Evolutionary conservation across 305 asterid genomes (phyloP), one percentile per base, ranked within the genome.

Genomic region (Fraxinus floribunda): DNA sequence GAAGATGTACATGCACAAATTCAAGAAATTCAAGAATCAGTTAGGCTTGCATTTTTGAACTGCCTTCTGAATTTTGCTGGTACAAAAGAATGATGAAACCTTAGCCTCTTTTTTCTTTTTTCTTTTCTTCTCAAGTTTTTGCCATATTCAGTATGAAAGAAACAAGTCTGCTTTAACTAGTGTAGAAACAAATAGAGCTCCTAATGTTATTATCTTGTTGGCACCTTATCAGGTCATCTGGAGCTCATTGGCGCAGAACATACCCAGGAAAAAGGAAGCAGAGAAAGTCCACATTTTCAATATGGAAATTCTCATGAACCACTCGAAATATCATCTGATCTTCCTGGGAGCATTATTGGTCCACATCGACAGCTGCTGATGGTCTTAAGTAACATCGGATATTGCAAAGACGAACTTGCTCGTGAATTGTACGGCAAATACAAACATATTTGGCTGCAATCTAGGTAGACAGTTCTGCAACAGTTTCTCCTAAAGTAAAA

Each of bases 361-460:
- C 94, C 95, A 15, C 97, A 93, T 86, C 95, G 91, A 83, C 92
- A 91, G 92, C 90, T 94, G 85, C 92, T 96, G 79, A 93, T 96
- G 98, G 98, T 94, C 87, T 90, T 94, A 84, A 96, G 99, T 85
- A 96, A 96, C 88, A 93, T 96, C 82, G 99, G 98, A 85, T 96
- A 91, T 85, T 96, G 98, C 91, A 94, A 93, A 88, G 99, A 96
- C 76, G 99, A 94, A 81, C 97, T 96, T 86, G 89, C 98, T 81
- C 88, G 81, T 86, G 98, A 94, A 57, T 85, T 94, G 84, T 90
- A 90, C 84, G 84, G 85, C 81, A 94, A 91, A 83, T 96, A 91
- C 93, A 91, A 89, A 83, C 79, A 85, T 81, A 89, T 94, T 79
- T 96, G 99, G 99, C 84, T 91, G 84, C 93, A 90, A 68, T 77